phyloP scores from a whole-genome alignment of 345 rosid species.

The Arabis hirsuta region DNA sequence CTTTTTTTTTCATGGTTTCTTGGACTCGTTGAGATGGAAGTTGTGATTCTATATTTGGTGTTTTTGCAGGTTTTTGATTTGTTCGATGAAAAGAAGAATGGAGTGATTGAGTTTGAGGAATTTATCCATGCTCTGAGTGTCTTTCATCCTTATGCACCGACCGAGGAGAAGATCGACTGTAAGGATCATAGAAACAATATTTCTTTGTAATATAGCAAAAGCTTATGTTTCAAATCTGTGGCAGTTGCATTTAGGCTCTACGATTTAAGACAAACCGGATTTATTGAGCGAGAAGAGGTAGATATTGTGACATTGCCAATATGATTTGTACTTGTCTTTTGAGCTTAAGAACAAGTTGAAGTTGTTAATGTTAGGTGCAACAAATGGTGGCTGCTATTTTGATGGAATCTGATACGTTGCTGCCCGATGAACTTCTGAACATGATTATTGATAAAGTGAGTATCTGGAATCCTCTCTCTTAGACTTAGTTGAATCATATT shows the following conservation, averaged over 20 bases:
- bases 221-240: slow-evolving; percentile 26
- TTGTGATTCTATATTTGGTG: neutral
- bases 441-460: slow-evolving; percentile 72
- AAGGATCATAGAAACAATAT: slow-evolving; percentile 39
- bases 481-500: neutral
- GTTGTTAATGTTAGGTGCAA: slow-evolving; percentile 61
- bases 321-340: neutral
- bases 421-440: slow-evolving; percentile 67
- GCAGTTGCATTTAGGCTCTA: slow-evolving; percentile 89
- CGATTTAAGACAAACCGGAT: slow-evolving; percentile 87
- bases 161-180: slow-evolving; percentile 83
- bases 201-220: neutral
- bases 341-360: slow-evolving; percentile 7
- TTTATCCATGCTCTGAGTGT: slow-evolving; percentile 73
- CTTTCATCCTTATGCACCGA: slow-evolving; percentile 79
- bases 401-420: slow-evolving; percentile 61
- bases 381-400: slow-evolving; percentile 80
- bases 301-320: slow-evolving; percentile 24
- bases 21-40: slow-evolving; percentile 8
- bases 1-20: neutral
- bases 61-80: slow-evolving; percentile 67
- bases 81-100: slow-evolving; percentile 87
- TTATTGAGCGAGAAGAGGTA: slow-evolving; percentile 85
- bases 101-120: slow-evolving; percentile 88
- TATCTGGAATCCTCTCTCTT: slow-evolving; percentile 1